Base-by-base conservation (phyloP, 495 filamentous ascomycete genomes). In the Diplogelasinospora grovesii region DNA sequence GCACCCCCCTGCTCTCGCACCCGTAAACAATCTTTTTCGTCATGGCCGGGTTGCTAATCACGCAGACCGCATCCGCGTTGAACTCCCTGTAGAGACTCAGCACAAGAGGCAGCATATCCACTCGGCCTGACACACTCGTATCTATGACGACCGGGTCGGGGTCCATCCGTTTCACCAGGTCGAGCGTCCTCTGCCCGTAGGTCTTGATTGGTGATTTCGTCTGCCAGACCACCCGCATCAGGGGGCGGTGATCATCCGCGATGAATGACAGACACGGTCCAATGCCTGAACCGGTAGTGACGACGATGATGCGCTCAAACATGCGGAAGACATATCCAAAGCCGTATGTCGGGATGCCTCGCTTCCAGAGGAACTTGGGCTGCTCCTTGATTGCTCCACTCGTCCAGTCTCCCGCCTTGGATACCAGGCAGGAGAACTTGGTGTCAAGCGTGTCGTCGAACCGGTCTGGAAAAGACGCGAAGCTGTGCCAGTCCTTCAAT, bases 401-500 rank as follows among this genome's bases (percentile, higher is more conserved):
- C 4, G 82, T 86, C 79, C 81, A 86, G 63, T 85, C 82, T 16
- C 82, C 82, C 5, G 79, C 83, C 32, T 77, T 75, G 41, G 77
- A 81, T 13, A 85, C 63, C 16, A 86, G 60, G 33, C 74, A 64
- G 4, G 74, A 82, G 59, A 82, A 84, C 22, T 52, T 41, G 13
- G 23, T 71, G 63, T 22, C 56, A 42, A 39, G 43, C 16, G 29
- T 36, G 41, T 59, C 55, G 41, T 59, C 55, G 30, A 52, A 46
- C n/a, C 30, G 36, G 41, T 70, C 69, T n/a, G 78, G 73, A 56
- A 90, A 85, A 13, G 75, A 81, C 8, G 86, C 86, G 46, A 92
- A 92, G 8, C 78, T 70, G 62, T 92, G 86, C 81, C 82, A 88
- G 66, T 92, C 85, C 5, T 64, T 69, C 30, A 89, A 59, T 0